phyloP scores from a whole-genome alignment of 2,329 filamentous ascomycete genomes.

The Aspergillus pseudotamarii region DNA sequence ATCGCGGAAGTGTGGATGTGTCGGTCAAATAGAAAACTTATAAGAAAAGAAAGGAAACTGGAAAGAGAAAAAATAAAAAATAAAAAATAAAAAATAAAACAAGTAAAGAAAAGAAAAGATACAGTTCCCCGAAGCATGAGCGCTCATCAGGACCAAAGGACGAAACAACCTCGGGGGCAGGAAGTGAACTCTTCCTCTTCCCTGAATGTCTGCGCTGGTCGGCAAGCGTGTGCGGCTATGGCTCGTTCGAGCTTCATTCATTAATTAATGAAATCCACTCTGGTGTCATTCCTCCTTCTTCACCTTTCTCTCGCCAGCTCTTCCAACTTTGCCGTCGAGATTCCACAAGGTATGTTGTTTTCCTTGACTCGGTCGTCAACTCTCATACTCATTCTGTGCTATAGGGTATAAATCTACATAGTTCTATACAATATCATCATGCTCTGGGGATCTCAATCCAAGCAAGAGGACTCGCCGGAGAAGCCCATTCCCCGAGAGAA shows the following conservation, averaged over 20 bases:
- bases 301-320: not conserved
- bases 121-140: no score
- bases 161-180: conserved; percentile 28
- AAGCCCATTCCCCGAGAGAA: conserved; percentile 52
- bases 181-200: conserved; percentile 14
- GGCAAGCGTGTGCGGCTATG: conserved; percentile 2
- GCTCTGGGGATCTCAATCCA: conserved; percentile 36
- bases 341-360: no score
- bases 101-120: no score
- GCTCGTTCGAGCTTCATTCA: not conserved
- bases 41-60: not conserved
- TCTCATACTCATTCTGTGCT: not conserved
- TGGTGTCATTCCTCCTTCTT: not conserved
- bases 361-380: no score
- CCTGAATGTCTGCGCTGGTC: conserved; percentile 8
- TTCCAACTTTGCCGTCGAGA: not conserved
- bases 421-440: conserved; percentile 11
- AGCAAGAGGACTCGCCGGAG: conserved; percentile 28
- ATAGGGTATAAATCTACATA: no score
- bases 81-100: no score
- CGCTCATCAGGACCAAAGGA: not conserved
- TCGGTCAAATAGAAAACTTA: no score
- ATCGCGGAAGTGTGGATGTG: no score
- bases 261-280: not conserved
- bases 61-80: not conserved